Base-by-base conservation (phyloP, 140 eudicot genomes). In the Stevia rebaudiana region DNA sequence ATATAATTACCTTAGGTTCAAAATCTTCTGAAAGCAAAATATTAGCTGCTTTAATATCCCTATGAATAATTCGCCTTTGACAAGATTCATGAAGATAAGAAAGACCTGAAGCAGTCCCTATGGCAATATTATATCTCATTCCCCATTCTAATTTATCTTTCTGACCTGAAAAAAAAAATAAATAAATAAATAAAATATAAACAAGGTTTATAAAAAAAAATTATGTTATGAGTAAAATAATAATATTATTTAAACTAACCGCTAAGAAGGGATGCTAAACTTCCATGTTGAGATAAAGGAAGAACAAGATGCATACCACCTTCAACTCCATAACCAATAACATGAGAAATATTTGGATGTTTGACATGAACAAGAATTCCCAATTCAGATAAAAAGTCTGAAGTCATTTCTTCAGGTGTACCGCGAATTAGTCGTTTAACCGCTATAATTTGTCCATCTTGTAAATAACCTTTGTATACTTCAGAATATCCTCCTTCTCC, bases 401-500 rank as follows among this genome's bases (percentile, higher is more conserved):
- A 70, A 33, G 96, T 86, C 94, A 83, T 83, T 47, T 92, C 96
- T 70, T 88, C 96, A 0, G 78, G 85, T 21, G 84, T 63, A 68
- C 96, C 98, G 71, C 87, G 78, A 22, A 65, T 80, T 84, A 92
- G 65, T 59, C 86, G 64, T 74, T 92, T 88, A 50, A 92, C 74
- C 1, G 98, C 98, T 25, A 92, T 78, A 59, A 83, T 58, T 51
- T 78, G 80, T 7, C 95, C 96, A 17, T 81, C 86, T 46, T 61
- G 68, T 63, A 85, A 54, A 63, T 66, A 82, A 37, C 98, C 98
- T 44, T 78, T 85, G 82, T 81, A 92, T 59, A 92, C 96, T 79
- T 88, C 89, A 1, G 98, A 82, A 76, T 85, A 88, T n/a, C 98
- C 98, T 76, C 98, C 98, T 51, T 92, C 90, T 35, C 96, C 98